Conservation (phyloP, 2,329 filamentous ascomycete genomes). For the Beauveria australis region DNA sequence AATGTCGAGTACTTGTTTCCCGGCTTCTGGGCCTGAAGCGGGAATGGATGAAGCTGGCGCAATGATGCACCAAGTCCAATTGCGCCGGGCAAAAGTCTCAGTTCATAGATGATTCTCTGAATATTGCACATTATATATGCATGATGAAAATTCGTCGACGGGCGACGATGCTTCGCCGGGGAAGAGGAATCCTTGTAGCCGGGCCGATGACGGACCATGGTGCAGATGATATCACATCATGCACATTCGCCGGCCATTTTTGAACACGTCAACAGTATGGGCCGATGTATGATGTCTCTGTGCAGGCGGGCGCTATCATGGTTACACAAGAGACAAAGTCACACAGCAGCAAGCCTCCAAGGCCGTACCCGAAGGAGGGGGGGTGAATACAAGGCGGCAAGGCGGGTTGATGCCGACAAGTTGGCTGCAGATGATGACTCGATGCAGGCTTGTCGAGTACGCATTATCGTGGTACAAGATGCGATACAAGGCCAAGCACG, state of each 20-base stretch:
- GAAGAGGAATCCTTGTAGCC: not conserved
- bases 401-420: not conserved
- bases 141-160: not conserved
- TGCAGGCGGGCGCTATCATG: not conserved
- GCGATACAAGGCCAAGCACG: too few relatives aligned
- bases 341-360: not conserved
- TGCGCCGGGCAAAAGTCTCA: not conserved
- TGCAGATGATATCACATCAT: not conserved
- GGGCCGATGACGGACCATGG: not conserved
- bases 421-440: not conserved
- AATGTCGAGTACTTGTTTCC: constrained; percentile 84
- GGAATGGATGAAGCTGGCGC: not conserved
- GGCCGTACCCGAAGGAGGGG: not conserved
- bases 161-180: not conserved
- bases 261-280: not conserved
- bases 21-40: constrained; percentile 52
- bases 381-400: not conserved
- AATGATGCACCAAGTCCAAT: not conserved
- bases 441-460: not conserved
- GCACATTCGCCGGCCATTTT: not conserved
- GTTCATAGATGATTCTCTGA: not conserved
- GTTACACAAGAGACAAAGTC: not conserved
- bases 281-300: not conserved
- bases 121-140: not conserved
- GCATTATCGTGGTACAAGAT: not conserved